Conservation (phyloP, 1,284 basidiomycete genomes). For the Phlebopus sp. region DNA sequence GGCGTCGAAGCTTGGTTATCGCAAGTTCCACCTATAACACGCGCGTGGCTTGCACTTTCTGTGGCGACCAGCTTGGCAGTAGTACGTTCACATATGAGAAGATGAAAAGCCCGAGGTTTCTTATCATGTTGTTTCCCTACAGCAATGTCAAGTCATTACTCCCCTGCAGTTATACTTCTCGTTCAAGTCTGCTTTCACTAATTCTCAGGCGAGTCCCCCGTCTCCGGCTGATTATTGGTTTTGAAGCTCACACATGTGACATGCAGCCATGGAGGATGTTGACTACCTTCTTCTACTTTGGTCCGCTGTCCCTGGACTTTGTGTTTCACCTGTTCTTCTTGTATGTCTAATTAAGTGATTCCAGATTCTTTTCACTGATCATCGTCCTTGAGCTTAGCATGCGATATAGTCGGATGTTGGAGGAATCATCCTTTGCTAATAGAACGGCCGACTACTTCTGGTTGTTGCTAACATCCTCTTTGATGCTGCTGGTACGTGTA, state of each 20-base stretch:
- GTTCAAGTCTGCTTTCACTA: slow-evolving; percentile 77
- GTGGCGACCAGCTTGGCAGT: slow-evolving; percentile 81
- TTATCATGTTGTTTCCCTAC: slow-evolving; percentile 12
- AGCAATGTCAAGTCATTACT: slow-evolving; percentile 92
- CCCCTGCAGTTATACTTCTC: slow-evolving; percentile 92
- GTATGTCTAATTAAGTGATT: slow-evolving; percentile 46
- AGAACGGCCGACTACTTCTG: slow-evolving; percentile 91
- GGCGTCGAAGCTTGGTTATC: slow-evolving; percentile 81
- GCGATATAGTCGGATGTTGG: slow-evolving; percentile 94
- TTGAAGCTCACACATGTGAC: slow-evolving; percentile 9
- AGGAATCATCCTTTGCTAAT: slow-evolving; percentile 93
- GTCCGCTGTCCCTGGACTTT: slow-evolving; percentile 89
- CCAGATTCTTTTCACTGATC: not conserved
- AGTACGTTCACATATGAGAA: slow-evolving; percentile 38
- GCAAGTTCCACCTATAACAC: slow-evolving; percentile 87
- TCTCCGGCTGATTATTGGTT: not conserved
- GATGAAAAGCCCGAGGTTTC: not conserved
- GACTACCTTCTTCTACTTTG: slow-evolving; percentile 97
- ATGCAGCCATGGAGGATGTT: slow-evolving; percentile 81
- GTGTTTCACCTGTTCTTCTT: slow-evolving; percentile 98
- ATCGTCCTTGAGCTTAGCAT: slow-evolving; percentile 53
- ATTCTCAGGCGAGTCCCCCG: slow-evolving; percentile 62
- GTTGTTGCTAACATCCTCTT: slow-evolving; percentile 78
- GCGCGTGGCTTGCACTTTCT: slow-evolving; percentile 76
- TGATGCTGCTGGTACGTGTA: slow-evolving; percentile 74